phyloP scores from a whole-genome alignment of 2,329 filamentous ascomycete genomes.

The Penicillium sp. region DNA sequence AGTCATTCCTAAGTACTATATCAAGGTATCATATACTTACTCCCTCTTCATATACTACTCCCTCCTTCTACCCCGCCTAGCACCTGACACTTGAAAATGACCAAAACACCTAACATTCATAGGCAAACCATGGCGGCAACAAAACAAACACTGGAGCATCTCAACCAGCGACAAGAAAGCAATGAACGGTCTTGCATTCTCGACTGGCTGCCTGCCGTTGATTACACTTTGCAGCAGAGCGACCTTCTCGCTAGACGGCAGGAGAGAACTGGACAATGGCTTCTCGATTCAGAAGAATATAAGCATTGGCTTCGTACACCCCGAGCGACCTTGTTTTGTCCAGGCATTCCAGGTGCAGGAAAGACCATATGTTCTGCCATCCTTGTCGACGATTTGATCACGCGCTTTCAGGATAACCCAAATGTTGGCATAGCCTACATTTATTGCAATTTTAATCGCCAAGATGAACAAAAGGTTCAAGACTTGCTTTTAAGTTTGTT shows the following conservation, averaged over 20 bases:
- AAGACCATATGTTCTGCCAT: constrained; percentile 26
- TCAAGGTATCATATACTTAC: background rate
- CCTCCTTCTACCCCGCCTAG: background rate
- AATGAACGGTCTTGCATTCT: constrained; percentile 1
- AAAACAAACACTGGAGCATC: background rate
- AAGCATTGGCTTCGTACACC: constrained; percentile 9
- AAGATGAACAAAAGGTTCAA: constrained; percentile 37
- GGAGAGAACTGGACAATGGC: constrained; percentile 21
- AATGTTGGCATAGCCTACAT: constrained; percentile 45
- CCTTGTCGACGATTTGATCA: constrained; percentile 42
- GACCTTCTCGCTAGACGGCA: constrained; percentile 11
- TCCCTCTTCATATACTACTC: background rate
- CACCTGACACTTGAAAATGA: background rate
- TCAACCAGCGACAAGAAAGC: background rate
- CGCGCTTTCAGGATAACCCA: constrained; percentile 15
- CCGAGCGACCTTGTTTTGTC: constrained; percentile 13
- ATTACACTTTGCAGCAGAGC: constrained; percentile 11
- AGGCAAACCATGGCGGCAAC: background rate
- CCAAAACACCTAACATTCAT: background rate
- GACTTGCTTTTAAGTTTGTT: constrained; percentile 37
- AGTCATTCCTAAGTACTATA: background rate
- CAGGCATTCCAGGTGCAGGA: constrained; percentile 19
- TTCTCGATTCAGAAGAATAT: constrained; percentile 19
- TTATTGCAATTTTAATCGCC: constrained; percentile 46
- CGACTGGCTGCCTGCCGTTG: background rate